Percentiles rank a stretch among this genome's conserved stretches.
phyloP scores from a whole-genome alignment of 805 yeast species.

The Cyberlindnera japonica region DNA sequence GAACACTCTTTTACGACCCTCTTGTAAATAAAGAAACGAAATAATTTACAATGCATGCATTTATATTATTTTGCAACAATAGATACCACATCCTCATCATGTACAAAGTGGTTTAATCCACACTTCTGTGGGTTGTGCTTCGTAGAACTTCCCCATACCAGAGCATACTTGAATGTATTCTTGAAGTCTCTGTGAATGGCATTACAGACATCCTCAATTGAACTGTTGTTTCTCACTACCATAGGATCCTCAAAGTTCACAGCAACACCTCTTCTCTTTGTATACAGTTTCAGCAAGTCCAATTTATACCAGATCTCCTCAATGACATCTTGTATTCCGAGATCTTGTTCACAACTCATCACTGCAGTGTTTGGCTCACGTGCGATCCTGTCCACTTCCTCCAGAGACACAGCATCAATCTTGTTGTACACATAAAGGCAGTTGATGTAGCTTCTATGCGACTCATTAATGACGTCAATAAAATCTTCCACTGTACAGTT shows the following conservation, averaged over 20 bases:
- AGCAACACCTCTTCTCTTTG: slow-evolving; percentile 78
- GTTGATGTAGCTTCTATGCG: slow-evolving; percentile 82
- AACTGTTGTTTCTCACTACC: slow-evolving; percentile 77
- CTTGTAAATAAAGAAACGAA: background rate
- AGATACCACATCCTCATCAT: slow-evolving; percentile 93
- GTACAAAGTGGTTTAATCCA: slow-evolving; percentile 76
- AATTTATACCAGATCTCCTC: slow-evolving; percentile 93
- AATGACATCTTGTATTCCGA: slow-evolving; percentile 83
- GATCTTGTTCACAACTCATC: slow-evolving; percentile 84
- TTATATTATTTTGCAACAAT: slow-evolving; percentile 66
- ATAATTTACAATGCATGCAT: background rate
- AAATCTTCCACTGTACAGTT: slow-evolving; percentile 88
- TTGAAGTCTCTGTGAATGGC: slow-evolving; percentile 90
- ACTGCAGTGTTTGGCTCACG: slow-evolving; percentile 91
- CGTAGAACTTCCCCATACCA: slow-evolving; percentile 95
- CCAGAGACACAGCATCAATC: slow-evolving; percentile 91
- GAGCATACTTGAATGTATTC: slow-evolving; percentile 86
- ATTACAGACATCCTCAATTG: slow-evolving; percentile 86
- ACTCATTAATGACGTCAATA: slow-evolving; percentile 86
- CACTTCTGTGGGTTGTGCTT: slow-evolving; percentile 97
- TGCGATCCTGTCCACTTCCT: slow-evolving; percentile 90
- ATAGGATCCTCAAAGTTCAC: slow-evolving; percentile 88
- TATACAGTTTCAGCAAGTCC: slow-evolving; percentile 73
- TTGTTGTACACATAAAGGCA: slow-evolving; percentile 94
- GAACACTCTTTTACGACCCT: background rate